Percentiles rank a stretch among this genome's conserved stretches.
phyloP scores from a whole-genome alignment of 2,329 filamentous ascomycete species.

The Dichotomopilus funicola region DNA sequence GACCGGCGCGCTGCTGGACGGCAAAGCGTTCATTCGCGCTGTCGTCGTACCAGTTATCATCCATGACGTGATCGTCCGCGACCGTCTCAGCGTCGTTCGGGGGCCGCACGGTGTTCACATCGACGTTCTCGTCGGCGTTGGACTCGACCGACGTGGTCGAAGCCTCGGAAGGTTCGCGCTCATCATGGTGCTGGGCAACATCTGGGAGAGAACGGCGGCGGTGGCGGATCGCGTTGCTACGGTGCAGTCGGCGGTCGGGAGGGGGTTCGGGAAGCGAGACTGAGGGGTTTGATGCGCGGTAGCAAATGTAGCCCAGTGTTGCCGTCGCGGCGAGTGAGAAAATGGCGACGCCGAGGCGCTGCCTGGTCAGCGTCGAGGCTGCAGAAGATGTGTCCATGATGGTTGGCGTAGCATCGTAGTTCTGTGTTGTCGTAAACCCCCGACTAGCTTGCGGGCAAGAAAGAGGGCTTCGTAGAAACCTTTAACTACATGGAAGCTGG shows the following conservation, averaged over 20 bases:
- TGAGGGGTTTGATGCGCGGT: conserved; percentile 29
- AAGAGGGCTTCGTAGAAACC: too few species aligned
- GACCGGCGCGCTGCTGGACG: conserved; percentile 51
- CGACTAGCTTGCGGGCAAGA: background rate
- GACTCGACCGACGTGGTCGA: conserved; percentile 38
- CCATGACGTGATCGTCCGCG: conserved; percentile 30
- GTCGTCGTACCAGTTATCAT: conserved; percentile 50
- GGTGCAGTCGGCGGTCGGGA: conserved; percentile 43
- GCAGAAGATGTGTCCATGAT: conserved; percentile 30
- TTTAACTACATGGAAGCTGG: too few species aligned
- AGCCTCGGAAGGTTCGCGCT: conserved; percentile 28
- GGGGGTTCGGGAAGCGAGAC: conserved; percentile 17
- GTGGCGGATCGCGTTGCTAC: conserved; percentile 62
- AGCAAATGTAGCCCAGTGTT: conserved; percentile 54
- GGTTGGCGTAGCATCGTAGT: conserved; percentile 18
- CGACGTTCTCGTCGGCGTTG: conserved; percentile 39
- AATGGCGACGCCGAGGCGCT: conserved; percentile 49
- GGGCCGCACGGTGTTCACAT: conserved; percentile 23
- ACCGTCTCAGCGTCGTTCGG: conserved; percentile 33
- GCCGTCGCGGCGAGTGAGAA: conserved; percentile 50
- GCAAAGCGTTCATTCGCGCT: conserved; percentile 34
- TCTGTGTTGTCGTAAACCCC: background rate
- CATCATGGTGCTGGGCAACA: conserved; percentile 13
- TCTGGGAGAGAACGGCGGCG: conserved; percentile 22
- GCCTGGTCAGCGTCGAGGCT: conserved; percentile 49